A percentile compares a stretch with the other conserved stretches of the same genome.
phyloP scores from a whole-genome alignment of 169 alveolate genomes.

The Plasmodium malariae region DNA sequence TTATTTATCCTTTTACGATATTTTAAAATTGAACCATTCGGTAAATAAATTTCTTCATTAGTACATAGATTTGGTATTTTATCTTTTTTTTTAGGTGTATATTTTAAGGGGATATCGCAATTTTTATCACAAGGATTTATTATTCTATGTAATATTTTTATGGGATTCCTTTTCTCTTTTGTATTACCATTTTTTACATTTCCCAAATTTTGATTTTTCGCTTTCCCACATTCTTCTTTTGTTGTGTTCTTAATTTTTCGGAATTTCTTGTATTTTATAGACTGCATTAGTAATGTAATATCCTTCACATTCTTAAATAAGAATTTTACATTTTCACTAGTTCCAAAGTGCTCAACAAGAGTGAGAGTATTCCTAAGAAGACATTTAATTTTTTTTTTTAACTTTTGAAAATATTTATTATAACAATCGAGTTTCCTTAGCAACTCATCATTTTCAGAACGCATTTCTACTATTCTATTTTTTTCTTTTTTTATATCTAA shows the following conservation, averaged over 20 bases:
- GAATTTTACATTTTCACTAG: conserved; percentile 18
- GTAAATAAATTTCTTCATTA: conserved; percentile 22
- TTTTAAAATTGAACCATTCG: conserved; percentile 30
- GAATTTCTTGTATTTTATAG: conserved; percentile 5
- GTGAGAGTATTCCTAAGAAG: not conserved
- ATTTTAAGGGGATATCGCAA: not conserved
- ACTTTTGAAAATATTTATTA: conserved; percentile 14
- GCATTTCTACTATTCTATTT: conserved; percentile 19
- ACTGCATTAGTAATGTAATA: conserved; percentile 31
- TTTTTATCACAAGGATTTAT: conserved; percentile 25
- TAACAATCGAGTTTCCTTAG: conserved; percentile 34
- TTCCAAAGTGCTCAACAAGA: conserved; percentile 29
- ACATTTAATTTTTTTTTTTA: conserved; percentile 48
- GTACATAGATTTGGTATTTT: not conserved
- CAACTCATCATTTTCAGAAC: conserved; percentile 21
- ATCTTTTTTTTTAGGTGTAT: conserved; percentile 9
- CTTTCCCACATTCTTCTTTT: conserved; percentile 24
- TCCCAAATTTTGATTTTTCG: not conserved
- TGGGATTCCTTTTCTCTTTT: conserved; percentile 3
- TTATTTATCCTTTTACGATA: conserved; percentile 18
- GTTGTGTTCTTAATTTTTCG: conserved; percentile 1
- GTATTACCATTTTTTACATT: conserved; percentile 17
- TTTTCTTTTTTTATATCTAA: conserved; percentile 54
- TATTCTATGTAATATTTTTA: conserved; percentile 4
- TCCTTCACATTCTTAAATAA: conserved; percentile 19